Evolutionary conservation across 306 rosid species (phyloP), one percentile per base, ranked within the genome.

Genomic region (Dalbergia cultrata): DNA sequence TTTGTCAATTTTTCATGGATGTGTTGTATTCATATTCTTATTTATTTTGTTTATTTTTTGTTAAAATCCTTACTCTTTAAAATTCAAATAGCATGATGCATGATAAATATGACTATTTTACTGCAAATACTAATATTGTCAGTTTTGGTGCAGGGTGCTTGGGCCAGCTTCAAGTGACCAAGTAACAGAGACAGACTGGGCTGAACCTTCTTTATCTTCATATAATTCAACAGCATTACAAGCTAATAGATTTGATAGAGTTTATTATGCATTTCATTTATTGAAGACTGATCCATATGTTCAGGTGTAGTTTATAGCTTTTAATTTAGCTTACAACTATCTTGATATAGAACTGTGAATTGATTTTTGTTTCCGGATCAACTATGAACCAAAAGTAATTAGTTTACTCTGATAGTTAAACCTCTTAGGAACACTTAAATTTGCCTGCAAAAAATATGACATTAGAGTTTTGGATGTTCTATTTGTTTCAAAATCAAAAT

Each of bases 231-330:
- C 26, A 37, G 18, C 67, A 57, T 54, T 77, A 45, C 84, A 74
- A 53, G 45, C 47, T 69, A 59, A 50, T 43, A 89, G 86, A 56
- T 72, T 67, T 56, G 85, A 85, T 14, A 66, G 79, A 66, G 90
- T 92, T 84, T 83, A 76, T 60, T 83, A 88, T 70, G 97, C 97
- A 58, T 84, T 94, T 80, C 89, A 80, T 80, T 81, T 92, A 10
- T 84, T 94, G 88, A 90, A 86, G 82, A 92, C 86, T 14, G 98
- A 94, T 62, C 88, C 90, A 57, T 76, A 87, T 33, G 82, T 94
- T 77, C 92, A 89, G 98, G 98, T 92, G 59, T 73, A 39, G 10
- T 62, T 34, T 13, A 43, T 45, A 39, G 31, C 35, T 31, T 5
- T 57, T 50, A 31, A 35, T 47, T 21, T 19, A 18, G 13, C 16